Conservation (phyloP, 2,329 filamentous ascomycete genomes). For the Scedosporium dehoogii region DNA sequence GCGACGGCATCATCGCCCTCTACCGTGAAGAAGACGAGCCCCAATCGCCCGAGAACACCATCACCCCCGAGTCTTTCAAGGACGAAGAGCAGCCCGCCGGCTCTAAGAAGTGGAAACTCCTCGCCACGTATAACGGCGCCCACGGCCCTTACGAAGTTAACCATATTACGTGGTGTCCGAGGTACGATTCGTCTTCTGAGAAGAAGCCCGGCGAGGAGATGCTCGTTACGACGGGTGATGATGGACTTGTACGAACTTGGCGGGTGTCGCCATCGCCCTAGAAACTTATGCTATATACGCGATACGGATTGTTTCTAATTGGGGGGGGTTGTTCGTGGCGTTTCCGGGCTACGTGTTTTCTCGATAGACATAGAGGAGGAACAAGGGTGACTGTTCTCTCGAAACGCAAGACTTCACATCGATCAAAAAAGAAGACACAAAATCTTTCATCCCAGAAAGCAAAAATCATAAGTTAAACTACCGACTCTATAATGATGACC, state of each 20-base stretch:
- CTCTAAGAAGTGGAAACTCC: constrained; percentile 56
- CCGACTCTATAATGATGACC: constrained; percentile 3
- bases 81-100: constrained; percentile 5
- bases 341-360: too few species aligned
- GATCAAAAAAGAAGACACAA: too few species aligned
- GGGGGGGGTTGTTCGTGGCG: not conserved
- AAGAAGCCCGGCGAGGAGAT: constrained; percentile 62
- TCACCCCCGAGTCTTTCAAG: not conserved
- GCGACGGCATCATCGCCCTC: constrained; percentile 71
- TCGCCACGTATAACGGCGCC: constrained; percentile 60
- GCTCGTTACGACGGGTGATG: constrained; percentile 83
- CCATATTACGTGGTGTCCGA: constrained; percentile 76
- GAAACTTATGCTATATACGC: not conserved
- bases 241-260: constrained; percentile 83
- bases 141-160: constrained; percentile 95
- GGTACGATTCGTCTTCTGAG: constrained; percentile 56
- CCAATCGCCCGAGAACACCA: constrained; percentile 5
- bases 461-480: constrained; percentile 1
- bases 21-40: constrained; percentile 52
- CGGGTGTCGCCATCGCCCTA: not conserved
- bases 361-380: too few species aligned
- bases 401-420: too few species aligned
- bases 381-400: too few species aligned
- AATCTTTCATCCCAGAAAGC: not conserved
- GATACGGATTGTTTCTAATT: not conserved